Evolutionary conservation across 257 asterid genomes (phyloP).

Genomic region (Coffea eugenioides): DNA sequence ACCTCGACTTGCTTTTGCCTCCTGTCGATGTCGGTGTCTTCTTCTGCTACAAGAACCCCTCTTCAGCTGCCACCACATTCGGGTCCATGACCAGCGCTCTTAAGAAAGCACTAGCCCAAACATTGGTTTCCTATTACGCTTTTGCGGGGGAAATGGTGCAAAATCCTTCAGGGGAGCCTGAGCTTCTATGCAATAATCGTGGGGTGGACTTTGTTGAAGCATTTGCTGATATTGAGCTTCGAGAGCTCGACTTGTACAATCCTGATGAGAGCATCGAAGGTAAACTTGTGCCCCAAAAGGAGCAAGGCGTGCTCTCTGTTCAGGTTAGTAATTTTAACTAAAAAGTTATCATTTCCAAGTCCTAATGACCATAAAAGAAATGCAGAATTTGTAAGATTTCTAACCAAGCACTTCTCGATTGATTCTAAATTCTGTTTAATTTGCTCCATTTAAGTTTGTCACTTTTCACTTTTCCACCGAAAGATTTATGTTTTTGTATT

Average conservation of each 20-base stretch:
- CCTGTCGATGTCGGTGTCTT: constrained; percentile 54
- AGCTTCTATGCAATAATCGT: constrained; percentile 56
- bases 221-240: constrained; percentile 39
- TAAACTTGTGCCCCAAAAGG: constrained; percentile 53
- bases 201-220: constrained; percentile 69
- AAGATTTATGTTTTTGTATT: no score
- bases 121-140: constrained; percentile 45
- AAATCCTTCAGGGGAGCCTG: constrained; percentile 57
- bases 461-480: no score
- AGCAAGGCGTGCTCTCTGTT: constrained; percentile 55
- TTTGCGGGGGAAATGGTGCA: constrained; percentile 47
- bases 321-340: constrained; percentile 35
- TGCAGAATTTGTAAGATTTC: no score
- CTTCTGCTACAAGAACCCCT: constrained; percentile 46
- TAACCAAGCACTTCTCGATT: no score
- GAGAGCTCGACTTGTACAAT: constrained; percentile 47
- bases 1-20: constrained; percentile 74
- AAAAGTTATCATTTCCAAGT: no score
- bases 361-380: no score
- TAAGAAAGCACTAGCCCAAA: constrained; percentile 50
- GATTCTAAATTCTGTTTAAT: no score
- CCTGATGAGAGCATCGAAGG: constrained; percentile 53
- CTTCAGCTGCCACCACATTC: not conserved
- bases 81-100: constrained; percentile 26
- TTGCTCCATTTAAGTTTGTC: no score